phyloP scores from a whole-genome alignment of 2,329 filamentous ascomycete species.

The Phaeomoniella chlamydospora region DNA sequence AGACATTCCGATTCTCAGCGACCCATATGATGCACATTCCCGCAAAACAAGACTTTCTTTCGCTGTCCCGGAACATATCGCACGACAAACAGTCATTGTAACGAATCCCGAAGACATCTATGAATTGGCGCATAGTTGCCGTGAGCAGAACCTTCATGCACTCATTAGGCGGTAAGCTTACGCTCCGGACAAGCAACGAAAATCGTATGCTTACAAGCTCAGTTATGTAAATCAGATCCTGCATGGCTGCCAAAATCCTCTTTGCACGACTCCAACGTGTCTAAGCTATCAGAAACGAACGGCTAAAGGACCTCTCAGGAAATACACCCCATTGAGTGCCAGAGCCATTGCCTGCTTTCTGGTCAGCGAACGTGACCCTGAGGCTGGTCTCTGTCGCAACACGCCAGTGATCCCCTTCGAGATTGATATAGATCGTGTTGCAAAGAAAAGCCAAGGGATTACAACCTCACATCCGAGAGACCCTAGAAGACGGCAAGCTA shows the following conservation, averaged over 20 bases:
- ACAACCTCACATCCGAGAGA: too few species aligned
- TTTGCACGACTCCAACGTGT: conserved; percentile 64
- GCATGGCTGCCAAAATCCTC: conserved; percentile 56
- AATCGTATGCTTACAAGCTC: neutral
- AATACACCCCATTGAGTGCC: conserved; percentile 70
- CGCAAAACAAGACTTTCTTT: conserved; percentile 20
- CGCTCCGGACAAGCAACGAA: neutral
- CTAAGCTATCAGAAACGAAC: conserved; percentile 61
- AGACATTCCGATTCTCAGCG: neutral
- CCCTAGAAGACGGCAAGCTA: too few species aligned
- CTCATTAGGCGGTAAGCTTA: conserved; percentile 8
- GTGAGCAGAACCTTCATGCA: conserved; percentile 11
- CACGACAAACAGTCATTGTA: conserved; percentile 23
- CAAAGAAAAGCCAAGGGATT: neutral
- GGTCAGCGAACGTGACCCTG: conserved; percentile 62
- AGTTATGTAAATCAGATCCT: conserved; percentile 75
- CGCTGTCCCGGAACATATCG: conserved; percentile 22
- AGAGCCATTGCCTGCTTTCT: conserved; percentile 67
- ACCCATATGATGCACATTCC: neutral
- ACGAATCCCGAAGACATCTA: conserved; percentile 15
- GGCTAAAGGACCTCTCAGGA: conserved; percentile 54
- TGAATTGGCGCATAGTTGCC: conserved; percentile 1
- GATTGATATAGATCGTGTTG: conserved; percentile 3
- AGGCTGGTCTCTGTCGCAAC: conserved; percentile 51
- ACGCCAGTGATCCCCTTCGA: conserved; percentile 15